Conservation (phyloP, 805 yeast genomes). For the Ogataea degrootiae region DNA sequence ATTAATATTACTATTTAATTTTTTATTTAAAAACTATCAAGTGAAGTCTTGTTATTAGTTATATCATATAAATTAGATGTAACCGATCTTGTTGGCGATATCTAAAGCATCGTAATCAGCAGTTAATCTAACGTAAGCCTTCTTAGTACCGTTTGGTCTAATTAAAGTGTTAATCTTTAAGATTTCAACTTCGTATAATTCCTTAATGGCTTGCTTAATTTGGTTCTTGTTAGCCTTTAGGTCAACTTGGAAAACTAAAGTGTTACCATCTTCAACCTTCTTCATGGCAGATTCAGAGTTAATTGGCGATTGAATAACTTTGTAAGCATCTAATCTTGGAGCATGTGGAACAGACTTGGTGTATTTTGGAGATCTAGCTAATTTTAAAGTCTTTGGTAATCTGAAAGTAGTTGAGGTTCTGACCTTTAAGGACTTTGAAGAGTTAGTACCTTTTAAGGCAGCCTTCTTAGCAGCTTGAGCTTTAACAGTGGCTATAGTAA, state of each 20-base stretch:
- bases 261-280: slow-evolving; percentile 99
- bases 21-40: background rate
- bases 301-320: slow-evolving; percentile 89
- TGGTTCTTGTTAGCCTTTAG: slow-evolving; percentile 97
- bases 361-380: slow-evolving; percentile 93
- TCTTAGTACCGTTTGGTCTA: slow-evolving; percentile 99
- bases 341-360: slow-evolving; percentile 96
- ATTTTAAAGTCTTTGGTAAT: slow-evolving; percentile 94
- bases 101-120: slow-evolving; percentile 99
- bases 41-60: background rate
- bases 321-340: slow-evolving; percentile 95
- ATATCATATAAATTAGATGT: slow-evolving; percentile 58
- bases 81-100: slow-evolving; percentile 99
- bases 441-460: slow-evolving; percentile 94
- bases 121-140: slow-evolving; percentile 98
- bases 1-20: background rate
- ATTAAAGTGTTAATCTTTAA: slow-evolving; percentile 92
- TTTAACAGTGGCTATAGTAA: slow-evolving; percentile 48
- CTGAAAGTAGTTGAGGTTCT: slow-evolving; percentile 95
- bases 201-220: slow-evolving; percentile 97
- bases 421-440: slow-evolving; percentile 84
- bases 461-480: slow-evolving; percentile 99
- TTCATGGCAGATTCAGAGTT: slow-evolving; percentile 98
- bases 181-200: slow-evolving; percentile 95
- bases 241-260: slow-evolving; percentile 97